Base-by-base conservation (phyloP, 768 basidiomycete genomes). In the Psilocybe cubensis region DNA sequence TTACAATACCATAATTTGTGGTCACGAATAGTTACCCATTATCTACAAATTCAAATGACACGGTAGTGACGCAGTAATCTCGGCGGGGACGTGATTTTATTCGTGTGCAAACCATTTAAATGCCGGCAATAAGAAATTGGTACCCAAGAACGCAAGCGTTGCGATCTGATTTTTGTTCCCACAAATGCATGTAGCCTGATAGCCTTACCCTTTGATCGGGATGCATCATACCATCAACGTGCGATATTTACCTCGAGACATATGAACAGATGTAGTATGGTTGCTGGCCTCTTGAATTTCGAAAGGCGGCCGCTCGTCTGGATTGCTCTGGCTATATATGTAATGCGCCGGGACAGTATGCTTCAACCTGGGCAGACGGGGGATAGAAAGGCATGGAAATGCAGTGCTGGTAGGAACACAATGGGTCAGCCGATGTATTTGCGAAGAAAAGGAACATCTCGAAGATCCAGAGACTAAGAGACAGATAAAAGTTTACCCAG, bases 391-490 rank as follows among this genome's bases (percentile, higher is more conserved):
- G 51, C 24, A 28, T 12, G 46, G 46, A 49, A 38, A 24, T 40
- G 24, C 40, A 43, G 38, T 17, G 28, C 23, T 33, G 17, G 9
- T 6, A 33, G 33, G 52, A 43, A 21, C 23, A 23, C 38, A 29
- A 38, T 6, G 28, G 25, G 52, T 49, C 52, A 54, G 52, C 59
- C 59, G 59, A 61, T 20, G 46, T 56, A 61, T 46, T 42, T 49
- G 59, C 59, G 59, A 53, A 31, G 59, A 52, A 54, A 56, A 20
- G 25, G 42, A 42, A 52, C 25, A 53, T 21, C 17, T 55, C 55
- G 59, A 61, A 53, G 59, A 61, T 60, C 59, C 54, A 51, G 59
- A 49, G 59, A 60, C 50, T 20, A 48, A 41, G 21, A 52, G 40
- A 35, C 56, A 52, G 54, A 38, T 23, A 18, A 50, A 60, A 44